Evolutionary conservation across 176 grass and related monocot genomes (phyloP), one percentile per base, ranked within the genome.

Genomic region (Oryza longistaminata): DNA sequence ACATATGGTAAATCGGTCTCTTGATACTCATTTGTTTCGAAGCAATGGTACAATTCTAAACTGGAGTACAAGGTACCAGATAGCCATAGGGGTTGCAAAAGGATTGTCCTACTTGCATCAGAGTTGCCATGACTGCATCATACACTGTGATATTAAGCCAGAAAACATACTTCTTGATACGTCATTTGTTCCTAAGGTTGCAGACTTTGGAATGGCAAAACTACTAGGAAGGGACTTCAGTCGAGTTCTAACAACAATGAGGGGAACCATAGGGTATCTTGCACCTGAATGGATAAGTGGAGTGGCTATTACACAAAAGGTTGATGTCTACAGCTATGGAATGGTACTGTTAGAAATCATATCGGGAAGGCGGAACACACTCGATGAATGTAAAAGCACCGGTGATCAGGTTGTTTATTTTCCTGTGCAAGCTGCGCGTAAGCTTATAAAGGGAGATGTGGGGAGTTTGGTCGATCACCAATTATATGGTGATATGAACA

Each of bases 131-230:
- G 71, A 95, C 3, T 90, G 85, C 79, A 95, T 92, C 73, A 88
- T 95, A 70, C 93, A 90, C 22, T 95, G 88, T 13, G 90, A 95
- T 53, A 85, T 95, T 69, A 84, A 45, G 34, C 34, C 34, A 4
- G 34, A 35, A 35, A 88, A 88, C 11, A 88, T 88, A 74, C 87
- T 88, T 35, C 75, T 88, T 1, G 76, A 95, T 62, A 71, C 52
- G 2, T 85, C 85, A n/a, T 86, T 95, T 68, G 53, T 37, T 60
- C 88, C 90, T 5, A 92, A 95, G 84, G 64, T 92, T 68, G 88
- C 93, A 0, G 93, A 95, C 25, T 95, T 95, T 49, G 93, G 93
- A 17, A 82, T 95, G 82, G 88, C 79, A 70, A 67, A 67, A 31
- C 26, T 67, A 15, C 12, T 67, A 6, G 65, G 65, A 67, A 67